phyloP scores from a whole-genome alignment of 2,329 filamentous ascomycete genomes.

The Furcasterigmium furcatum region DNA sequence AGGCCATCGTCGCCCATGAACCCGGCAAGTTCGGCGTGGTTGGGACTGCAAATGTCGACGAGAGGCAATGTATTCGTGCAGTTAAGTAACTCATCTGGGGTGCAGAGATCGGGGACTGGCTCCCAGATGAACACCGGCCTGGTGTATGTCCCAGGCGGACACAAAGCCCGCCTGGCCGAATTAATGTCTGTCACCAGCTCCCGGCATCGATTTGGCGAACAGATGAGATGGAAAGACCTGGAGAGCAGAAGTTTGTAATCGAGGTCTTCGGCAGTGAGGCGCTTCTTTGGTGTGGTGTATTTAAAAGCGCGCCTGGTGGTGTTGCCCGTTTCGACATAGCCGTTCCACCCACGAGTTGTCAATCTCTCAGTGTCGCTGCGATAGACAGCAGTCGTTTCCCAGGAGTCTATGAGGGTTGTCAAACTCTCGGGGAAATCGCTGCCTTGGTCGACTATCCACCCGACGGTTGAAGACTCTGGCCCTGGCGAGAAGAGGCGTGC shows the following conservation, averaged over 20 bases:
- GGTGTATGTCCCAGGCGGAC: slow-evolving; percentile 29
- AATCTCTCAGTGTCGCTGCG: slow-evolving; percentile 63
- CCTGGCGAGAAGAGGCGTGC: slow-evolving; percentile 81
- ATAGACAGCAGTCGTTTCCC: slow-evolving; percentile 72
- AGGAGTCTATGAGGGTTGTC: slow-evolving; percentile 61
- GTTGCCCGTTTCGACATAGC: slow-evolving; percentile 70
- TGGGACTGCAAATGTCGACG: slow-evolving; percentile 69
- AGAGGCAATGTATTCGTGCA: slow-evolving; percentile 60
- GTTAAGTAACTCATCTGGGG: slow-evolving; percentile 62
- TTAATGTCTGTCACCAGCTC: slow-evolving; percentile 72
- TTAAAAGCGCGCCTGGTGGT: slow-evolving; percentile 65
- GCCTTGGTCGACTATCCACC: slow-evolving; percentile 89
- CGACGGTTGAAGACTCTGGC: slow-evolving; percentile 63
- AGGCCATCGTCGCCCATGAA: slow-evolving; percentile 69
- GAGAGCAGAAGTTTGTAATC: slow-evolving; percentile 63
- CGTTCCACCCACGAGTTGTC: slow-evolving; percentile 92
- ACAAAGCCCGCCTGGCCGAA: slow-evolving; percentile 44
- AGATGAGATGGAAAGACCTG: slow-evolving; percentile 84
- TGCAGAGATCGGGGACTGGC: slow-evolving; percentile 86
- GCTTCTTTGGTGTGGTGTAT: slow-evolving; percentile 83
- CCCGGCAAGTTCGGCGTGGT: slow-evolving; percentile 82
- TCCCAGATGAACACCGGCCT: slow-evolving; percentile 89
- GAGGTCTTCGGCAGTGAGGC: slow-evolving; percentile 72
- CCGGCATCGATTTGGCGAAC: slow-evolving; percentile 73
- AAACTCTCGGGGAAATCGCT: slow-evolving; percentile 77